Evolutionary conservation across 345 rosid species (phyloP), one percentile per base, ranked within the genome.

Genomic region (Eucalyptus erythrocorys): DNA sequence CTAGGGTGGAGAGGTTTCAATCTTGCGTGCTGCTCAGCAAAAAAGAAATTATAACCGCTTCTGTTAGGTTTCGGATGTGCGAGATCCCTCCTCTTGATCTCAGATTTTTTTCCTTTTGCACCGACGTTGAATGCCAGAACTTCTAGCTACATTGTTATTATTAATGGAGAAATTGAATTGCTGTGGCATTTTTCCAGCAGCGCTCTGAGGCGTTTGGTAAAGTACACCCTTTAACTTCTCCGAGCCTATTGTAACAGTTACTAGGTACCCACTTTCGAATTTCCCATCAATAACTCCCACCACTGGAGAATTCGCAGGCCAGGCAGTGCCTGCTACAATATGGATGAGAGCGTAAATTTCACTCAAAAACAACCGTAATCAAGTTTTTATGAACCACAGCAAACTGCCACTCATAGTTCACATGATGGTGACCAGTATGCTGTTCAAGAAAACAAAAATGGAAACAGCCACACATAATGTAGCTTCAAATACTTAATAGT

Each of bases 31-130:
- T 98, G 99, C 91, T 98, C 99, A 0, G 98, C 96, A 81, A 98
- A 98, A 92, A 97, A 98, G 95, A 98, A 98, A 92, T 97, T 98
- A 43, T 98, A 98, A 3, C 99, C 99, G 37, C 99, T 98, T 93
- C 98, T 91, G 87, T 97, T 98, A 1, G 99, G 98, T 79, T 98
- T 97, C 1, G 99, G 99, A 92, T 94, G 99, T 90, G 93, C 94
- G 51, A 99, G 99, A 92, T 98, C 99, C 71, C 99, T 95, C 90
- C 96, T 95, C 90, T 93, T 96, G 48, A 96, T 98, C 93, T 97
- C 99, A 3, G 93, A 94, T 92, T 95, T 98, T n/a, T 95, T 95
- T 97, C 91, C 99, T 92, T 85, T 99, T 95, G 15, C 98, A 93
- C 8, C 98, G 98, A 86, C 95, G 96, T 27, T 85, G 87, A 37